Base-by-base conservation (phyloP, 1,284 basidiomycete genomes). In the Pyrrhoderma lamaoense region DNA sequence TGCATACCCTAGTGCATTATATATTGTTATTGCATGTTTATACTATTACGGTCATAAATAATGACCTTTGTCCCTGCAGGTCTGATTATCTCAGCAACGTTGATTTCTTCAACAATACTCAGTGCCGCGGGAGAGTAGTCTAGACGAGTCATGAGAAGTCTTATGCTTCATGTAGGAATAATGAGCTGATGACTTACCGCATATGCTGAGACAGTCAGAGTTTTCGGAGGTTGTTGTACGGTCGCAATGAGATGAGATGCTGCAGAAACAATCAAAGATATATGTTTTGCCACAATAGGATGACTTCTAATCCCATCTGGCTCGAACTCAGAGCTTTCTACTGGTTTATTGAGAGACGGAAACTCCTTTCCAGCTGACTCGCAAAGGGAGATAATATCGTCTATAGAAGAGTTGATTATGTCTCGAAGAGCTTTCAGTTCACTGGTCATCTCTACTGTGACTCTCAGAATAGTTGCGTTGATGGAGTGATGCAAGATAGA, bases 211-310 rank as follows among this genome's bases (percentile, higher is more conserved):
- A 27, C 45, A 21, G 42, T 49, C 2, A 53, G 31, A 1, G 46
- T 53, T 19, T 22, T 34, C 2, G 46, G 47, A 25, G 52, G 52
- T 16, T 45, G 46, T 39, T 44, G 46, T n/a, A 53, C 40, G 0
- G 46, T 48, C 39, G 16, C 22, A 42, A 48, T 48, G 40, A 53
- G 47, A 19, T 53, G 52, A 13, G 34, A 38, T 8, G 52, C 46
- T 4, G 52, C 52, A 13, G 52, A 42, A 36, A 56, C 55, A n/a
- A 51, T 23, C 9, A 67, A 55, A 44, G 59, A 63, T 1, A 66
- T 62, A 3, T 67, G 65, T 23, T 67, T 62, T 1, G 60, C 58
- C 1, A 65, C 65, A 9, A 45, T 58, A 3, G 65, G 62, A 38
- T 62, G 57, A 45, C 42, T 52, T 14, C 51, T 44, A 14, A 52